These are phyloP conservation scores for Sonneratia alba DNA, from an alignment of 345 rosid species.

Conservation along the genomic window DNA sequence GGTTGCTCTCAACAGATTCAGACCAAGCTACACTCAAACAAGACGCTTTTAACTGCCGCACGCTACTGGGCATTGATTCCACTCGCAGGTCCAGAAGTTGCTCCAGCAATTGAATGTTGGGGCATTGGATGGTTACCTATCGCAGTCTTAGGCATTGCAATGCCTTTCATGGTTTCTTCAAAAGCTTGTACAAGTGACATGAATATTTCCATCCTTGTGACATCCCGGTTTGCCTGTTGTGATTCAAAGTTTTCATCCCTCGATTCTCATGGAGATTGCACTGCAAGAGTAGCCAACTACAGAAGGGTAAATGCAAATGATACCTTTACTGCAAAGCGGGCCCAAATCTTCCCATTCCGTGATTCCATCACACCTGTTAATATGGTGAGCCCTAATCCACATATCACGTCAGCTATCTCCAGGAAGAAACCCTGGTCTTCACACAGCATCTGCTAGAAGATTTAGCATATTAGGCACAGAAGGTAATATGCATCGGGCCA, in stretches of 20 bases:
- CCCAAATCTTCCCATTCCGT: slow-evolving; percentile 77
- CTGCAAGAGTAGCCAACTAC: background rate
- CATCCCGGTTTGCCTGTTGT: slow-evolving; percentile 72
- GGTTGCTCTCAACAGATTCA: slow-evolving; percentile 51
- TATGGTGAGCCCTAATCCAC: slow-evolving; percentile 81
- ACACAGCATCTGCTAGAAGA: slow-evolving; percentile 67
- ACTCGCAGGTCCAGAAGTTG: slow-evolving; percentile 40
- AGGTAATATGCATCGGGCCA: background rate
- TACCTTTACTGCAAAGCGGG: slow-evolving; percentile 90
- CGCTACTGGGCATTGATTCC: slow-evolving; percentile 34
- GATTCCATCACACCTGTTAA: slow-evolving; percentile 89
- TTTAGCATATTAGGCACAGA: background rate
- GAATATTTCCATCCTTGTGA: slow-evolving; percentile 86
- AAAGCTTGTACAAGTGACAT: slow-evolving; percentile 68
- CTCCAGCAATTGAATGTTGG: slow-evolving; percentile 26
- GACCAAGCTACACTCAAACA: slow-evolving; percentile 8
- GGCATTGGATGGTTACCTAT: slow-evolving; percentile 41
- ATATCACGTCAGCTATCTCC: slow-evolving; percentile 80
- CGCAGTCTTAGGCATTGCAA: slow-evolving; percentile 23
- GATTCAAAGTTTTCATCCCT: background rate
- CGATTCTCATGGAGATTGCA: background rate
- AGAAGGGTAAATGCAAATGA: background rate
- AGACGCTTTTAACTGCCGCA: slow-evolving; percentile 27
- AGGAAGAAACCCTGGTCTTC: slow-evolving; percentile 85
- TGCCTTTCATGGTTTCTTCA: slow-evolving; percentile 58